Conservation (phyloP, 1,139 yeast genomes). For the Taphrina communis region DNA sequence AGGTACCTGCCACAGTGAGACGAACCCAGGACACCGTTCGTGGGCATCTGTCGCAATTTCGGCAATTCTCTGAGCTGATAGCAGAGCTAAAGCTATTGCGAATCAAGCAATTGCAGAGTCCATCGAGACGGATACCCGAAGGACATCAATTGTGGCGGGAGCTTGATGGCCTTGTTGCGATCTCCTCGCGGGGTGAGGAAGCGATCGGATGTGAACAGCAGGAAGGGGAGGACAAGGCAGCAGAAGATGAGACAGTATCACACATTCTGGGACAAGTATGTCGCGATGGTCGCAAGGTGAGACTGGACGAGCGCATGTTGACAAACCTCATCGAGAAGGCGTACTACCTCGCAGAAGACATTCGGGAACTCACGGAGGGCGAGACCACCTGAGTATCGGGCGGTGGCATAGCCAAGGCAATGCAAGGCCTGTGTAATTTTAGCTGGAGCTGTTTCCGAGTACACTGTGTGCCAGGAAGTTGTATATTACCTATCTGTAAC, state of each 20-base stretch:
- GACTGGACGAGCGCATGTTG: slow-evolving; percentile 10
- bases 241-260: slow-evolving; percentile 18
- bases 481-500: not conserved
- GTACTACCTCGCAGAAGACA: not conserved
- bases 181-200: slow-evolving; percentile 18
- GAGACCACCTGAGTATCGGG: not conserved
- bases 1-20: slow-evolving; percentile 9
- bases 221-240: not conserved
- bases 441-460: slow-evolving; percentile 3
- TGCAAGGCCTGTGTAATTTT: not conserved
- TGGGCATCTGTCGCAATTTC: slow-evolving; percentile 19
- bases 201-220: not conserved
- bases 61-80: slow-evolving; percentile 15
- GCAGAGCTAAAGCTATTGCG: slow-evolving; percentile 2
- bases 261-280: slow-evolving; percentile 9
- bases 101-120: slow-evolving; percentile 1
- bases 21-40: slow-evolving; percentile 22
- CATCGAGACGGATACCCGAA: not conserved
- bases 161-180: slow-evolving; percentile 8
- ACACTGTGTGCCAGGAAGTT: slow-evolving; percentile 6
- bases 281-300: slow-evolving; percentile 8
- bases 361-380: not conserved
- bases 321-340: slow-evolving; percentile 23
- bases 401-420: too few relatives aligned
- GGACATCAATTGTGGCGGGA: slow-evolving; percentile 10